Conservation (phyloP, 257 asterid species). For the Rauvolfia tetraphylla region DNA sequence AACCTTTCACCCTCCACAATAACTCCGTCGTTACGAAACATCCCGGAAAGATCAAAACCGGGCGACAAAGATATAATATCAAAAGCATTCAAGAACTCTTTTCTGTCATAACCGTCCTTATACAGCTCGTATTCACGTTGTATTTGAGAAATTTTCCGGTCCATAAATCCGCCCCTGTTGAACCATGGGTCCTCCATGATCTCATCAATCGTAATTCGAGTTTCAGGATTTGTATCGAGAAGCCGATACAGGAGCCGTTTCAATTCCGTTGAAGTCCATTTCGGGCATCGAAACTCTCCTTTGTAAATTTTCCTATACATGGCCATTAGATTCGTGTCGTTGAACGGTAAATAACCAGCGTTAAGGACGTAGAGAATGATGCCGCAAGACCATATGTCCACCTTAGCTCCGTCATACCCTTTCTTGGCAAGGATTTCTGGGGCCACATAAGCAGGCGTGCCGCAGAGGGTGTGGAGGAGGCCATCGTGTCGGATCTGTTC, state of each 20-base stretch:
- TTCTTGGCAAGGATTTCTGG: slow-evolving; percentile 31
- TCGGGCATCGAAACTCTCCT: slow-evolving; percentile 34
- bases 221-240: slow-evolving; percentile 57
- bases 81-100: slow-evolving; percentile 36
- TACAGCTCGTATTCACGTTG: not conserved
- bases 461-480: slow-evolving; percentile 33
- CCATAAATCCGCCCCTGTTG: slow-evolving; percentile 51
- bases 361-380: slow-evolving; percentile 27
- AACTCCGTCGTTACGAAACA: slow-evolving; percentile 33
- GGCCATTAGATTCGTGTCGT: slow-evolving; percentile 31
- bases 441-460: slow-evolving; percentile 36
- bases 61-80: slow-evolving; percentile 38
- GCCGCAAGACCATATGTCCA: slow-evolving; percentile 40
- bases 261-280: slow-evolving; percentile 31
- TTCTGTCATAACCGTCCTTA: slow-evolving; percentile 25
- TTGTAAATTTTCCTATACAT: slow-evolving; percentile 32
- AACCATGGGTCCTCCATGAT: slow-evolving; percentile 66
- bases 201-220: slow-evolving; percentile 61
- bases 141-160: slow-evolving; percentile 24
- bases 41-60: slow-evolving; percentile 40
- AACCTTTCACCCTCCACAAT: slow-evolving; percentile 16
- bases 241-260: slow-evolving; percentile 25
- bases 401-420: slow-evolving; percentile 36
- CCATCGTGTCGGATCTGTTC: slow-evolving; percentile 36
- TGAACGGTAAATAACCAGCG: slow-evolving; percentile 36